A percentile compares a stretch with the other conserved stretches of the same genome.
phyloP scores from a whole-genome alignment of 208 protist species.

The Vickermania ingenoplastis region DNA sequence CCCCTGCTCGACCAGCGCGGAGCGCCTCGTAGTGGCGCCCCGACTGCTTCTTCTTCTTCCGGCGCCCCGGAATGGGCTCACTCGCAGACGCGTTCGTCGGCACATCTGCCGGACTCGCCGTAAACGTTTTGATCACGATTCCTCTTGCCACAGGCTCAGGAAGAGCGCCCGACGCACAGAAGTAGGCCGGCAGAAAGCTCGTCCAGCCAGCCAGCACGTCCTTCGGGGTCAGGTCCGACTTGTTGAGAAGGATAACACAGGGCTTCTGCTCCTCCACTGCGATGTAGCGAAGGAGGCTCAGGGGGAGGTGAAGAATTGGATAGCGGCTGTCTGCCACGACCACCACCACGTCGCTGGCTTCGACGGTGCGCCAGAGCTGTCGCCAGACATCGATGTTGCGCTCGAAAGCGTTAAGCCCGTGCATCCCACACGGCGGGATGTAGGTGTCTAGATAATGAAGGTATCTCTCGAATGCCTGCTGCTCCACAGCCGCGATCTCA shows the following conservation, averaged over 20 bases:
- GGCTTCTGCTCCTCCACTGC: constrained; percentile 69
- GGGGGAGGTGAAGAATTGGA: constrained; percentile 92
- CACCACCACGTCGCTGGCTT: constrained; percentile 92
- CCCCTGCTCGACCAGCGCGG: constrained; percentile 15
- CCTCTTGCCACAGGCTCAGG: not conserved
- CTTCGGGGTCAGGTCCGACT: constrained; percentile 82
- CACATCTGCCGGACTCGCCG: constrained; percentile 35
- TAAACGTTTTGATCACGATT: constrained; percentile 70
- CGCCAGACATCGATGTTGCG: constrained; percentile 97
- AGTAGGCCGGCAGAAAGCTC: constrained; percentile 50
- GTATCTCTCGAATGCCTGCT: constrained; percentile 38
- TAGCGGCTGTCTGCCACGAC: constrained; percentile 93
- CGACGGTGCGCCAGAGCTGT: constrained; percentile 96
- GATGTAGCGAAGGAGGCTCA: constrained; percentile 89
- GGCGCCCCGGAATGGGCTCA: constrained; percentile 13
- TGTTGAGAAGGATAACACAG: constrained; percentile 94
- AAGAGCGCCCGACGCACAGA: constrained; percentile 5
- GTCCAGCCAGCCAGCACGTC: constrained; percentile 55
- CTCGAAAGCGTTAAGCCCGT: constrained; percentile 90
- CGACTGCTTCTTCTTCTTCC: constrained; percentile 39
- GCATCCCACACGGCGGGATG: constrained; percentile 13
- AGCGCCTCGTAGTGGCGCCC: constrained; percentile 71
- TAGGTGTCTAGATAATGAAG: constrained; percentile 36
- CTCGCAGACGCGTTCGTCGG: constrained; percentile 7
- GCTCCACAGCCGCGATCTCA: constrained; percentile 25